phyloP scores from a whole-genome alignment of 129 eudicot species.

The Artemisia argyi region DNA sequence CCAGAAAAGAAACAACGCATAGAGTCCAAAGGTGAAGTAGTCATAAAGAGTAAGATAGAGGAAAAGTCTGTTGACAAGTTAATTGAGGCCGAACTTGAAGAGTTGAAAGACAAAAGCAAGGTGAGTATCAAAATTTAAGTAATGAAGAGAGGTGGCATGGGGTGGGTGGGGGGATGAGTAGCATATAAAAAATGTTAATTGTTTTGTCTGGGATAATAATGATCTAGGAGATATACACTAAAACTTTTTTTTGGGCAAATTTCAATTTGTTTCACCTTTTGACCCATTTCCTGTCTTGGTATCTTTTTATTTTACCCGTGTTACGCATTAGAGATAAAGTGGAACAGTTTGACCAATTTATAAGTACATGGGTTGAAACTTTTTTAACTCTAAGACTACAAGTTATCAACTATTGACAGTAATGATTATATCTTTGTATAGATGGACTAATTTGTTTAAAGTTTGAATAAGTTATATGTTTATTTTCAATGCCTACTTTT shows the following conservation, averaged over 20 bases:
- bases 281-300: background rate
- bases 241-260: too few relatives aligned
- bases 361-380: background rate
- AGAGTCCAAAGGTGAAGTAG: constrained; percentile 39
- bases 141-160: background rate
- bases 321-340: too few relatives aligned
- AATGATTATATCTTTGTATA: background rate
- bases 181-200: too few relatives aligned
- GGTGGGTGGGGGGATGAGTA: background rate
- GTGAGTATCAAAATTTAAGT: constrained; percentile 31
- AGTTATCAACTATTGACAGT: background rate
- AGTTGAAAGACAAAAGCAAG: constrained; percentile 87
- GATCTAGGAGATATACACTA: too few relatives aligned
- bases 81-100: constrained; percentile 86
- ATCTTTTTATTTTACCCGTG: too few relatives aligned
- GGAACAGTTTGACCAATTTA: too few relatives aligned
- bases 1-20: constrained; percentile 66
- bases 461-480: background rate
- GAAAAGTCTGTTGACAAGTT: constrained; percentile 75
- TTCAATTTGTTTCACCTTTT: background rate
- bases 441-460: background rate
- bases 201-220: background rate
- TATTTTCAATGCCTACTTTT: background rate
- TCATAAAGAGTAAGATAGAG: constrained; percentile 31
- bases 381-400: background rate